Percentiles rank a stretch among this genome's conserved stretches.
phyloP scores from a whole-genome alignment of 108 stramenopile genomes.

The Parietichytrium sp. region DNA sequence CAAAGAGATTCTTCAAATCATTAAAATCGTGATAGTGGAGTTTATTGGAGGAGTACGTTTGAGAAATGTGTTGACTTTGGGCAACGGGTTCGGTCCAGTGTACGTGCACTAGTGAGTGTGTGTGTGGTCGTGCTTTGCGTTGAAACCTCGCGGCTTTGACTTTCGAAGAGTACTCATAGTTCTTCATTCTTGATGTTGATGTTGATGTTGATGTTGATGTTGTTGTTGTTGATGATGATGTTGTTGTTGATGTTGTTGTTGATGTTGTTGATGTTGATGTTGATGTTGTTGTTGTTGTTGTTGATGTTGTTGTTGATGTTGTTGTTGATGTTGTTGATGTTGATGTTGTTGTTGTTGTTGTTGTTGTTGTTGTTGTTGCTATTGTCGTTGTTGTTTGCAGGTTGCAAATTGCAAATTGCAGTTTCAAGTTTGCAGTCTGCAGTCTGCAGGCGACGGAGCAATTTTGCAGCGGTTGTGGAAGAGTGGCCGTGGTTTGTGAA shows the following conservation, averaged over 20 bases:
- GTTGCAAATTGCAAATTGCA: too few species aligned
- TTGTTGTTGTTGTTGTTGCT: background rate
- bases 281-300: background rate
- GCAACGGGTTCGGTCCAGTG: too few species aligned
- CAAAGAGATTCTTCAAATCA: too few species aligned
- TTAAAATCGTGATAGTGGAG: too few species aligned
- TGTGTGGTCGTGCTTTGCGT: too few species aligned
- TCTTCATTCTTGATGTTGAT: background rate
- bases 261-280: background rate
- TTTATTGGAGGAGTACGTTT: too few species aligned
- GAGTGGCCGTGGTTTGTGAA: too few species aligned
- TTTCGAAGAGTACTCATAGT: too few species aligned
- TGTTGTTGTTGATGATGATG: background rate
- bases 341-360: background rate
- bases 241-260: background rate
- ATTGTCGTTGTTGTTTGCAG: background rate
- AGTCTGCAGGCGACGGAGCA: background rate
- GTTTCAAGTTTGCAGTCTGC: background rate
- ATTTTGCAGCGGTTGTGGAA: too few species aligned
- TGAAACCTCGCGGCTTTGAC: too few species aligned
- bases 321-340: background rate
- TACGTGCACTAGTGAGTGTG: too few species aligned
- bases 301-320: background rate
- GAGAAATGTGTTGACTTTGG: too few species aligned
- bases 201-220: background rate